A percentile compares a stretch with the other conserved stretches of the same genome.
These are phyloP conservation scores for Neoscytalidium dimidiatum DNA, from an alignment of 2,329 filamentous ascomycete species.

Conservation along the genomic window DNA sequence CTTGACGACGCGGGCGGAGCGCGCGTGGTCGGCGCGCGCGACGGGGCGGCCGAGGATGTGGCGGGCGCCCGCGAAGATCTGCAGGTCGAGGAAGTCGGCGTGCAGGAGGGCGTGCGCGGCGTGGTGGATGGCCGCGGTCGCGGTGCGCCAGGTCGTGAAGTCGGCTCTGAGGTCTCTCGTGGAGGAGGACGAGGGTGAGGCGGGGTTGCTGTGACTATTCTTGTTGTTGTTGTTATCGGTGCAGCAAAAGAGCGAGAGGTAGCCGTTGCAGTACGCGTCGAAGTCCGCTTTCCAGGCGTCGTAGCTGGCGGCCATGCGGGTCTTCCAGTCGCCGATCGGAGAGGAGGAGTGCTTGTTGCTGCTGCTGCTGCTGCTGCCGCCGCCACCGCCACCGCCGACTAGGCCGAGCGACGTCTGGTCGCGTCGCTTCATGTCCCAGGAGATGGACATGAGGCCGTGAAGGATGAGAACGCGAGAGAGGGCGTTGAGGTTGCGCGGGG, in stretches of 20 bases:
- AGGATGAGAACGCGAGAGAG: conserved; percentile 58
- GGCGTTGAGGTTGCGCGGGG: conserved; percentile 49
- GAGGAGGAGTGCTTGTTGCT: not conserved
- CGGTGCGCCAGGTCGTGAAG: conserved; percentile 52
- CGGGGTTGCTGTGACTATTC: not conserved
- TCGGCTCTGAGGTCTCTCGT: conserved; percentile 30
- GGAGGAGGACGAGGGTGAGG: too few species aligned
- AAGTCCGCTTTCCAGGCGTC: conserved; percentile 62
- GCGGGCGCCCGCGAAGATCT: conserved; percentile 62
- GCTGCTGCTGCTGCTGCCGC: not conserved
- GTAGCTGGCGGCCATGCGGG: conserved; percentile 55
- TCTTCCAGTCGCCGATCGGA: conserved; percentile 54
- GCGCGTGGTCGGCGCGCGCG: conserved; percentile 51
- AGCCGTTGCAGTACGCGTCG: conserved; percentile 50
- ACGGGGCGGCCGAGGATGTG: conserved; percentile 62
- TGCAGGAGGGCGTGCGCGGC: conserved; percentile 59
- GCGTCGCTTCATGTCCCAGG: conserved; percentile 62
- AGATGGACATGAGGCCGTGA: conserved; percentile 64
- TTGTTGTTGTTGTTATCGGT: conserved; percentile 23
- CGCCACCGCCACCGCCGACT: not conserved
- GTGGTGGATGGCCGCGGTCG: conserved; percentile 60
- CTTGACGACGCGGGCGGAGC: conserved; percentile 54
- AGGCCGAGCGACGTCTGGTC: conserved; percentile 60
- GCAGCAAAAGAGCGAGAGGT: conserved; percentile 22
- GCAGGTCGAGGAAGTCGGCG: conserved; percentile 61